phyloP scores from a whole-genome alignment of 1,284 basidiomycete genomes.

The Cutaneotrichosporon cutaneum region DNA sequence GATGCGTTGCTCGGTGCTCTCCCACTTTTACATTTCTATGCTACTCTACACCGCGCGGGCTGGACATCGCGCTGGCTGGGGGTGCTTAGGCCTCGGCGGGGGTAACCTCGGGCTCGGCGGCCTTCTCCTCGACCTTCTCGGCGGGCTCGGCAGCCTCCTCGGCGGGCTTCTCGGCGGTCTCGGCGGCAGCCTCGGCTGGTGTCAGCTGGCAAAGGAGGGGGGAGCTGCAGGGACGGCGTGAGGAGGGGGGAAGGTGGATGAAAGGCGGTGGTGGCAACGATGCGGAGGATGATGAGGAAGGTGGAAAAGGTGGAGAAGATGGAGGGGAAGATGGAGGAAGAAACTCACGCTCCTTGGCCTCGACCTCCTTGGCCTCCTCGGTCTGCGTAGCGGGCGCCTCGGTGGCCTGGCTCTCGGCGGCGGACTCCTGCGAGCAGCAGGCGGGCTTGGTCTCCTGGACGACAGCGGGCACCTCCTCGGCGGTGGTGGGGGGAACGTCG shows the following conservation, averaged over 20 bases:
- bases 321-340: no score
- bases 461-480: constrained; percentile 4
- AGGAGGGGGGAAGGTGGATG: neutral
- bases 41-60: constrained; percentile 4
- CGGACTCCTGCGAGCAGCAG: neutral
- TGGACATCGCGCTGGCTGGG: constrained; percentile 5
- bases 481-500: neutral
- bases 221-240: neutral
- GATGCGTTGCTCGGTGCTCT: no score
- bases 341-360: constrained; percentile 7
- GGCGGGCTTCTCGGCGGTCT: neutral
- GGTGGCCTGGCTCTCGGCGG: neutral
- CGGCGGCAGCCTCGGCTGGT: neutral
- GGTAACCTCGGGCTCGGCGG: neutral
- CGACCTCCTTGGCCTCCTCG: neutral
- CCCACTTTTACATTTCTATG: constrained; percentile 1
- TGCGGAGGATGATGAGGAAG: neutral
- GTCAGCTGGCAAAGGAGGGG: neutral
- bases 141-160: neutral
- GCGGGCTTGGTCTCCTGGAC: neutral
- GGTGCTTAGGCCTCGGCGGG: neutral
- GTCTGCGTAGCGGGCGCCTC: neutral
- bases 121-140: neutral
- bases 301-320: no score
- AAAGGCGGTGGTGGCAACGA: no score